Evolutionary conservation across 305 asterid genomes (phyloP), one percentile per base, ranked within the genome.

Genomic region (Ajuga reptans): DNA sequence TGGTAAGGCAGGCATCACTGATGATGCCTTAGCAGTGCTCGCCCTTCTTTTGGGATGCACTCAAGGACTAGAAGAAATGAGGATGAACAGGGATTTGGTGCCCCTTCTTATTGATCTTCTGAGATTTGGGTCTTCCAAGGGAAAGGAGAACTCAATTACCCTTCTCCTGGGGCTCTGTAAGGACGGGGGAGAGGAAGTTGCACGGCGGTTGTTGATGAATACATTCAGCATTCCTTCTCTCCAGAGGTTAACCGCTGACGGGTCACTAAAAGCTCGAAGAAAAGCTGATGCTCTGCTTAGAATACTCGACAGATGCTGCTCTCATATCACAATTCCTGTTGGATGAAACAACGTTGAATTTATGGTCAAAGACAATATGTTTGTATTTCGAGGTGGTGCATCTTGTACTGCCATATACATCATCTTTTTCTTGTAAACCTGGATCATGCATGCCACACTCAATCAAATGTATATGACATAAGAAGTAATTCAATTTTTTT

Each of bases 121-220:
- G 80, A 86, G 97, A 77, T 82, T 88, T 64, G 96, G 96, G 47
- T 85, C 97, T 67, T 79, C 84, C 1, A 88, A 80, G 72, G 94
- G 96, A 39, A 90, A 86, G 79, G 94, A 90, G 67, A 85, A 85
- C 66, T 84, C 96, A 0, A 84, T 90, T 50, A 86, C 90, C 9
- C 79, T 90, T 42, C 84, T 90, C 15, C 70, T 88, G 14, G 96
- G 94, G 66, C 86, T 88, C 47, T 88, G 97, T 64, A 90, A 84
- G 71, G 88, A 88, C 75, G 89, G 92, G 1, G 90, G 97, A 34
- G 95, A 87, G 67, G 89, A 87, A 57, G 87, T 90, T 60, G 91
- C 90, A 16, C 67, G 82, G 50, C 88, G 81, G 64, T 75, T 90
- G 68, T 55, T 88, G 75, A 81, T 86, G 90, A 90, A 86, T 77